A percentile compares a stretch with the other conserved stretches of the same genome.
Evolutionary conservation across 148 eudicot genomes (phyloP).

Genomic region (Rhododendron simsii): DNA sequence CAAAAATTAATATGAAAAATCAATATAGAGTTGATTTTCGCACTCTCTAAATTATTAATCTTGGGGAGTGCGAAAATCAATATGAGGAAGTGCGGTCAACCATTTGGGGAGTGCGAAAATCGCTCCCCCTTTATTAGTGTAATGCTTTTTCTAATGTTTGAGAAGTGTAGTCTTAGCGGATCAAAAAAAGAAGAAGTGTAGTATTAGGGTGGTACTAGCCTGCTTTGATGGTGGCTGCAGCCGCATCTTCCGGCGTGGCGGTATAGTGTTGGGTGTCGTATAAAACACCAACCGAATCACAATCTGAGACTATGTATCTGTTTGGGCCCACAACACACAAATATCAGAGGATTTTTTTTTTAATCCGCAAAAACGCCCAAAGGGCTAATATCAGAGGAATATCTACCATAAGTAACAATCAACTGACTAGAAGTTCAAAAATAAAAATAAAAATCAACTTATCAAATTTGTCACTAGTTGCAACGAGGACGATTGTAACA

Average conservation of each 20-base stretch:
- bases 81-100: too few relatives aligned
- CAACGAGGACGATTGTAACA: too few relatives aligned
- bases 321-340: conserved; percentile 24
- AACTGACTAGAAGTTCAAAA: not conserved
- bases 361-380: too few relatives aligned
- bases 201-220: conserved; percentile 29
- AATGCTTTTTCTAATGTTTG: not conserved
- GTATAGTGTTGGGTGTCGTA: conserved; percentile 76
- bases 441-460: too few relatives aligned
- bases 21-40: too few relatives aligned
- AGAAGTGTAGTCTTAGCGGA: not conserved
- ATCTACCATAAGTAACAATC: not conserved
- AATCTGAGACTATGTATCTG: conserved; percentile 91
- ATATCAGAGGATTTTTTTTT: not conserved
- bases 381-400: not conserved
- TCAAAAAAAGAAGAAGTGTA: too few relatives aligned
- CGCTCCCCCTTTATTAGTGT: too few relatives aligned
- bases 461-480: too few relatives aligned
- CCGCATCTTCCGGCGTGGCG: conserved; percentile 80
- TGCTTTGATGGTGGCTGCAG: conserved; percentile 82
- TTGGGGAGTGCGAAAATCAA: too few relatives aligned
- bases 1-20: too few relatives aligned
- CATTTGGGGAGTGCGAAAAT: too few relatives aligned
- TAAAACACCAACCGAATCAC: conserved; percentile 86
- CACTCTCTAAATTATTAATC: too few relatives aligned